Percentiles rank a stretch among this genome's conserved stretches.
phyloP scores from a whole-genome alignment of 2,329 filamentous ascomycete species.

The Ilyonectria destructans region DNA sequence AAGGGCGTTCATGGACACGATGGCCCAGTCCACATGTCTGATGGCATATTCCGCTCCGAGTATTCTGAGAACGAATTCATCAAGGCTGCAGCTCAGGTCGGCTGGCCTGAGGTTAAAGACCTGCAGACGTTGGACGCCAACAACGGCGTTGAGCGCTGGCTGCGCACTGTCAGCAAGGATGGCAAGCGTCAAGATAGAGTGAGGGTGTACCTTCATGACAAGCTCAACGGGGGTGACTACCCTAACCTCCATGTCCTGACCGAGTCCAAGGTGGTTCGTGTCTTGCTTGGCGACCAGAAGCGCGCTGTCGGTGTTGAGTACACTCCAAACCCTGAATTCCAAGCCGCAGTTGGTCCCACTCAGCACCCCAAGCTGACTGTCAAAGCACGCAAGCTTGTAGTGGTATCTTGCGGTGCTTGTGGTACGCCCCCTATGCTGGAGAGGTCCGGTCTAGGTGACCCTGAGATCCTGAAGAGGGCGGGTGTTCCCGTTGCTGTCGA shows the following conservation, averaged over 20 bases:
- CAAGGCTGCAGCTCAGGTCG: conserved; percentile 61
- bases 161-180: conserved; percentile 61
- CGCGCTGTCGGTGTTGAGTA: no score
- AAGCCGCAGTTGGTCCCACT: conserved; percentile 10
- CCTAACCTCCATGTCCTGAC: no score
- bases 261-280: no score
- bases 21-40: conserved; percentile 71
- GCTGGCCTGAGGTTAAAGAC: conserved; percentile 68
- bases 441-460: conserved; percentile 72
- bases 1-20: conserved; percentile 65
- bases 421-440: conserved; percentile 73
- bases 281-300: no score
- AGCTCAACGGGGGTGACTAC: conserved; percentile 45
- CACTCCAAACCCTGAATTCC: no score
- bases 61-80: conserved; percentile 66
- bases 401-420: conserved; percentile 63
- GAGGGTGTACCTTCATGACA: conserved; percentile 61
- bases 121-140: conserved; percentile 65
- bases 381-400: conserved; percentile 51
- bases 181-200: conserved; percentile 73
- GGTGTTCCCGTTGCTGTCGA: conserved; percentile 64
- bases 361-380: conserved; percentile 36
- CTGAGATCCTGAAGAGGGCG: conserved; percentile 63
- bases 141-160: conserved; percentile 52
- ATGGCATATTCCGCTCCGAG: conserved; percentile 62